These are phyloP conservation scores for Rhizopogon roseolus DNA, from an alignment of 768 basidiomycete species.

Conservation along the genomic window DNA sequence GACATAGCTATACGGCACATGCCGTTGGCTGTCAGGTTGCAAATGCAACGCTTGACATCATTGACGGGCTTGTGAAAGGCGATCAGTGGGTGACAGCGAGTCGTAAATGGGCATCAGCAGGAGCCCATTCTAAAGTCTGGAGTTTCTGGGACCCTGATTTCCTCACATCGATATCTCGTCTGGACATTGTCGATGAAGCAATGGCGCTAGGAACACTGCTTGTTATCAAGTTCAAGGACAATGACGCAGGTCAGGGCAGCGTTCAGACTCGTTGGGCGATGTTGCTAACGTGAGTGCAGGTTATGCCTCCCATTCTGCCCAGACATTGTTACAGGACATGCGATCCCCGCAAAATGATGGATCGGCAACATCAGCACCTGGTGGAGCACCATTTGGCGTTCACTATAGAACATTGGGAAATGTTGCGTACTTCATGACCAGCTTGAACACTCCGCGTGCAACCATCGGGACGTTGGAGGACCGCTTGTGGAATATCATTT, in stretches of 20 bases:
- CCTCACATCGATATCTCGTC: conserved; percentile 53
- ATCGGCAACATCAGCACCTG: conserved; percentile 38
- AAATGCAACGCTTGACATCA: conserved; percentile 64
- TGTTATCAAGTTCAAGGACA: conserved; percentile 66
- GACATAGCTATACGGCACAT: conserved; percentile 95
- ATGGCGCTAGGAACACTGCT: conserved; percentile 91
- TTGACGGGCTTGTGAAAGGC: conserved; percentile 45
- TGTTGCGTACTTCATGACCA: conserved; percentile 90
- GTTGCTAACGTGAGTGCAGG: conserved; percentile 27
- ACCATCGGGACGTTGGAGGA: conserved; percentile 59
- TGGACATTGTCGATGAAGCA: conserved; percentile 55
- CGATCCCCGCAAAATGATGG: conserved; percentile 23
- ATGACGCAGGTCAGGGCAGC: conserved; percentile 41
- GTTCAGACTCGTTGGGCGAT: neutral
- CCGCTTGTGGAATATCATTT: conserved; percentile 45
- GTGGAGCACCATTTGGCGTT: conserved; percentile 58
- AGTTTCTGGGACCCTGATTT: conserved; percentile 86
- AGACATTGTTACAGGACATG: conserved; percentile 52
- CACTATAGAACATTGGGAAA: conserved; percentile 89
- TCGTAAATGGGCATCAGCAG: conserved; percentile 45
- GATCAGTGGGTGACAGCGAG: conserved; percentile 59
- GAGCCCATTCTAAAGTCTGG: conserved; percentile 46
- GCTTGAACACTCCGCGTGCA: conserved; percentile 61
- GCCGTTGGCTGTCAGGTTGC: conserved; percentile 92
- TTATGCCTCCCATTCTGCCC: conserved; percentile 61